Conservation (phyloP, 345 rosid species). For the Excoecaria cochinchinensis region DNA sequence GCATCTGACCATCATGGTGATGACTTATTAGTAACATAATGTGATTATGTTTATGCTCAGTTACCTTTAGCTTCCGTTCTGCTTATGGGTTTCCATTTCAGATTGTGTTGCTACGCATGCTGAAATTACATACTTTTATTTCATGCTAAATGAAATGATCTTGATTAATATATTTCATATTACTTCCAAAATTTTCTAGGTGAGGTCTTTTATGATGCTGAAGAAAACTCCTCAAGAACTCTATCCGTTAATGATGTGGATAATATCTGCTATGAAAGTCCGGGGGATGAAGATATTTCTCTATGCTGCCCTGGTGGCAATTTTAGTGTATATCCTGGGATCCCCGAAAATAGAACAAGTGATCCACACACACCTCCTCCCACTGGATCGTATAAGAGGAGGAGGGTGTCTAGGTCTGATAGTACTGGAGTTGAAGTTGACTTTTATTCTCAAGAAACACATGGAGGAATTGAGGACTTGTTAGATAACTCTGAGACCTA, state of each 20-base stretch:
- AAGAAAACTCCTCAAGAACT: conserved; percentile 49
- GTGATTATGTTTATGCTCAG: too few species aligned
- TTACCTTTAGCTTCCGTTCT: background rate
- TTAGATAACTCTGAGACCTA: conserved; percentile 24
- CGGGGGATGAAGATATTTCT: conserved; percentile 37
- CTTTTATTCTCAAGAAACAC: conserved; percentile 62
- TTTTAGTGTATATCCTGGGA: conserved; percentile 35
- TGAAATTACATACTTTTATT: background rate
- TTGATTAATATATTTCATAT: background rate
- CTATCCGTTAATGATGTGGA: conserved; percentile 37
- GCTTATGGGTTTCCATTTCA: background rate
- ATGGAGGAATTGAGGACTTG: conserved; percentile 34
- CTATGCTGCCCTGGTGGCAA: conserved; percentile 36
- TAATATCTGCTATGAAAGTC: conserved; percentile 23
- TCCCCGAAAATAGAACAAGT: conserved; percentile 26
- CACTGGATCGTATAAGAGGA: conserved; percentile 72
- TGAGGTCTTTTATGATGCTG: conserved; percentile 78
- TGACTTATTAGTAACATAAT: too few species aligned
- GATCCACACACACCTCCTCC: conserved; percentile 73
- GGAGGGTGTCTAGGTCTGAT: conserved; percentile 51
- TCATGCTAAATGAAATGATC: conserved; percentile 7
- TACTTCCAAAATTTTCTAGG: conserved; percentile 45
- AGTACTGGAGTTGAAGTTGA: conserved; percentile 54
- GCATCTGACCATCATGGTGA: too few species aligned
- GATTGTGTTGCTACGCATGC: background rate